phyloP scores from a whole-genome alignment of 2,329 filamentous ascomycete genomes.

The Diaporthe helianthi region DNA sequence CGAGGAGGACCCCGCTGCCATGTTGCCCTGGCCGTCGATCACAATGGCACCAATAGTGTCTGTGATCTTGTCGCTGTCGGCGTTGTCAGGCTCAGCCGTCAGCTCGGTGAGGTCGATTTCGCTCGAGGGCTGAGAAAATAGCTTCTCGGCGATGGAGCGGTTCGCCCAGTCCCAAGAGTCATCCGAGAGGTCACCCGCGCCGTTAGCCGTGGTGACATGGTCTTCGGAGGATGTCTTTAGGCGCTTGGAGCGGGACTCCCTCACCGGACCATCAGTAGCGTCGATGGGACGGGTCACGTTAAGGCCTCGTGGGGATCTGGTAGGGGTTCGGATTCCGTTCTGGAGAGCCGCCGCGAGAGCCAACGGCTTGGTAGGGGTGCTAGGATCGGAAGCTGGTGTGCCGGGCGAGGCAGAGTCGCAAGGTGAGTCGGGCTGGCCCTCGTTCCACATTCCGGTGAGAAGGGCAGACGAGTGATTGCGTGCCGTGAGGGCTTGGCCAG shows the following conservation, averaged over 20 bases:
- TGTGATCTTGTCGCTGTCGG: conserved; percentile 69
- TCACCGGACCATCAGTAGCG: background rate
- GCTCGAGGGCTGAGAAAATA: background rate
- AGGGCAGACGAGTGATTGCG: conserved; percentile 63
- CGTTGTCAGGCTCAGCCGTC: conserved; percentile 24
- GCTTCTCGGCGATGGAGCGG: background rate
- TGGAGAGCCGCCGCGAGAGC: background rate
- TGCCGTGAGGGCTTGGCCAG: conserved; percentile 34
- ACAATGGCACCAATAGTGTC: conserved; percentile 98
- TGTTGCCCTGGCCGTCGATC: conserved; percentile 83
- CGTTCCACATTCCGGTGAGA: conserved; percentile 64
- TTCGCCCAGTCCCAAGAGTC: background rate
- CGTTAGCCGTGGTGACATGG: background rate
- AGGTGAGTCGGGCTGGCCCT: conserved; percentile 68
- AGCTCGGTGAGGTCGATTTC: conserved; percentile 29
- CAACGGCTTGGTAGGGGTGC: conserved; percentile 27
- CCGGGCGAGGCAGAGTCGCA: conserved; percentile 29
- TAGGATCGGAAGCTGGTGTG: background rate
- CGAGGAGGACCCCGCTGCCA: conserved; percentile 94
- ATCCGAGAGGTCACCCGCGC: conserved; percentile 3
- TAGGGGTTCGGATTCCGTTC: conserved; percentile 1
- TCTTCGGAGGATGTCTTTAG: conserved; percentile 25
- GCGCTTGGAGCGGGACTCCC: conserved; percentile 27
- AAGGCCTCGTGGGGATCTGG: background rate
- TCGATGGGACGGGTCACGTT: background rate